These are phyloP conservation scores for Leccinum subgranulosum DNA, from an alignment of 768 basidiomycete species.

Conservation along the genomic window DNA sequence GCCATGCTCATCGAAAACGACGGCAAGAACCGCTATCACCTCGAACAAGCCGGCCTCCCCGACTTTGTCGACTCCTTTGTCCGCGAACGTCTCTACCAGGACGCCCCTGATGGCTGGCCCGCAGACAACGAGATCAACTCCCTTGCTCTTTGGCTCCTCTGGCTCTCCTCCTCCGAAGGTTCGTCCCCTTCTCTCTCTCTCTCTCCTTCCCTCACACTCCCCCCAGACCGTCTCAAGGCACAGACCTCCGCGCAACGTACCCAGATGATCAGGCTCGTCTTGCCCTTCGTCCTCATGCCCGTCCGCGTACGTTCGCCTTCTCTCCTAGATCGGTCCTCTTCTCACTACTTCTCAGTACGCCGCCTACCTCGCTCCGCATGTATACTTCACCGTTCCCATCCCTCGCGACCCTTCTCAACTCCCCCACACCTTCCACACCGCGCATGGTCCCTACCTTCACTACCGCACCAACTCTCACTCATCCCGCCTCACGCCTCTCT, in stretches of 20 bases:
- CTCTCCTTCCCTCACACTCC: constrained; percentile 14
- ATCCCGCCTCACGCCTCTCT: constrained; percentile 30
- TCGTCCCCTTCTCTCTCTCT: constrained; percentile 15
- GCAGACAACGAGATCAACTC: constrained; percentile 46
- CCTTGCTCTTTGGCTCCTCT: constrained; percentile 60
- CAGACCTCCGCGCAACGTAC: constrained; percentile 27
- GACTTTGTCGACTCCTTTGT: constrained; percentile 45
- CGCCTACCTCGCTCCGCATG: constrained; percentile 55
- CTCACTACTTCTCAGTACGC: constrained; percentile 43
- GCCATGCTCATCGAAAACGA: constrained; percentile 67
- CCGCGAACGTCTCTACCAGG: constrained; percentile 45
- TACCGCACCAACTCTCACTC: constrained; percentile 34
- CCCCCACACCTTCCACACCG: constrained; percentile 32
- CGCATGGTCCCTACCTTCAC: constrained; percentile 47
- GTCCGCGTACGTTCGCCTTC: constrained; percentile 37
- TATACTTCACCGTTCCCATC: constrained; percentile 57
- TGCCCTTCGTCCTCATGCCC: constrained; percentile 49
- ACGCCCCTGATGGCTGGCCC: constrained; percentile 52
- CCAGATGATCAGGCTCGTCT: constrained; percentile 32
- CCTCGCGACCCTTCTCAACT: constrained; percentile 10
- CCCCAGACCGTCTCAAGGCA: constrained; percentile 29
- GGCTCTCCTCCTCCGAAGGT: constrained; percentile 57
- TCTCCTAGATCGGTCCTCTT: not conserved
- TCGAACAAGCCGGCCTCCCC: constrained; percentile 50
- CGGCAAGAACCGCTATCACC: constrained; percentile 58